Base-by-base conservation (phyloP, 2,329 filamentous ascomycete genomes). In the Immersiporthe knoxdaviesiana region DNA sequence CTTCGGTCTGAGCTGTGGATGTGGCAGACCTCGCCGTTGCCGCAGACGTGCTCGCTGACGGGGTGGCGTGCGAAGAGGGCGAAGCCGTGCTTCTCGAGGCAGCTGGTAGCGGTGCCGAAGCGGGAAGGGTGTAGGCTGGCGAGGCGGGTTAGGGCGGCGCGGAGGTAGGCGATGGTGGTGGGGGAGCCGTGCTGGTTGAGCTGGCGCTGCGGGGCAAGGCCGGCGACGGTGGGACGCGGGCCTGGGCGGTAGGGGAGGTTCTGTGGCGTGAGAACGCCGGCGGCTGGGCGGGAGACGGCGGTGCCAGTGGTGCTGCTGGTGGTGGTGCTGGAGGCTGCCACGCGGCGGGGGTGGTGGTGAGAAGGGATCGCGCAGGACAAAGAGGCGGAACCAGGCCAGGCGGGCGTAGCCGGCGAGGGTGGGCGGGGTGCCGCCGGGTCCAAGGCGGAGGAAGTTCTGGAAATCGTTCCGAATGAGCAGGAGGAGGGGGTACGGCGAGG, bases 201-300 rank as follows among this genome's bases (percentile, higher is more conserved):
- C 79, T 97, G 93, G 2, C 93, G 87, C 75, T 97, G 93, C 0
- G 93, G 93, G 0, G 92, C 93, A 69, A 97, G 92, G 63, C 93
- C 93, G 54, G 84, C 87, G 12, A 94, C 90, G 2, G 79, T 77
- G 1, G 93, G 93, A 0, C 92, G 86, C 0, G 85, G 82, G 0
- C 90, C 91, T 3, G 79, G 76, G 0, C 93, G 89, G 68, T 84
- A 84, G 0, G 91, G 88, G 0, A 96, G 83, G 41, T 80, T 78
- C 44, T 77, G 75, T 64, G 77, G 71, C 61, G 75, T 74, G 35
- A 96, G 84, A 74, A 91, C 87, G 14, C 92, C 91, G 1, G 76
- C 75, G 18, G 84, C 78, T 0, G 89, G 88, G 18, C 84, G 80
- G 47, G 85, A 82, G 37, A 82, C 77, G 1, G 83, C 79, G 0